A percentile compares a stretch with the other conserved stretches of the same genome.
Conservation (phyloP, 805 yeast species). For the Tetrapisispora phaffii region DNA sequence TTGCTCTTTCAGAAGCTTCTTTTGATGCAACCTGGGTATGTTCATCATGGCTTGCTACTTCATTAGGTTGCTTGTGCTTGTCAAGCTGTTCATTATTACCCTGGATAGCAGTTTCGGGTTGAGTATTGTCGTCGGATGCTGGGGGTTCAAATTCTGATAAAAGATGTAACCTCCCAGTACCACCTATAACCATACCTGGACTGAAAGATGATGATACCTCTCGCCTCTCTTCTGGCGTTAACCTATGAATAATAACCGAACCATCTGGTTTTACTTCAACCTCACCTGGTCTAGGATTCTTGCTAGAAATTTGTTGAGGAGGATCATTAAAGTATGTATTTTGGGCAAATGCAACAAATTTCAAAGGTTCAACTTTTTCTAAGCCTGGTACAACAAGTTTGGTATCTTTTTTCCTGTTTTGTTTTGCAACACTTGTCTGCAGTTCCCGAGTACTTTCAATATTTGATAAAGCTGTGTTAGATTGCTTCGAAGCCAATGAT, state of each 20-base stretch:
- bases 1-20: conserved; percentile 20
- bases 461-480: background rate
- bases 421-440: too few species aligned
- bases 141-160: conserved; percentile 11
- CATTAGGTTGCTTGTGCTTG: background rate
- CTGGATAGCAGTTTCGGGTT: background rate
- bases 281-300: conserved; percentile 74
- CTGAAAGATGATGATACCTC: conserved; percentile 38
- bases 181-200: conserved; percentile 71
- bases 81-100: background rate
- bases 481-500: background rate
- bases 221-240: conserved; percentile 45
- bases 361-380: conserved; percentile 35
- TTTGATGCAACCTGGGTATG: conserved; percentile 9
- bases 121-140: background rate
- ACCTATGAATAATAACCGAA: conserved; percentile 41
- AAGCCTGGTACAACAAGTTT: conserved; percentile 32
- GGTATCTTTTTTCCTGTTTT: background rate
- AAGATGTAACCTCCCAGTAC: conserved; percentile 54
- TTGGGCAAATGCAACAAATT: conserved; percentile 67
- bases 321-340: conserved; percentile 74
- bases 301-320: conserved; percentile 80
- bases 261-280: conserved; percentile 55
- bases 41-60: conserved; percentile 10
- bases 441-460: background rate